Evolutionary conservation across 1,284 basidiomycete genomes (phyloP).

Genomic region (Ustilago lituana): DNA sequence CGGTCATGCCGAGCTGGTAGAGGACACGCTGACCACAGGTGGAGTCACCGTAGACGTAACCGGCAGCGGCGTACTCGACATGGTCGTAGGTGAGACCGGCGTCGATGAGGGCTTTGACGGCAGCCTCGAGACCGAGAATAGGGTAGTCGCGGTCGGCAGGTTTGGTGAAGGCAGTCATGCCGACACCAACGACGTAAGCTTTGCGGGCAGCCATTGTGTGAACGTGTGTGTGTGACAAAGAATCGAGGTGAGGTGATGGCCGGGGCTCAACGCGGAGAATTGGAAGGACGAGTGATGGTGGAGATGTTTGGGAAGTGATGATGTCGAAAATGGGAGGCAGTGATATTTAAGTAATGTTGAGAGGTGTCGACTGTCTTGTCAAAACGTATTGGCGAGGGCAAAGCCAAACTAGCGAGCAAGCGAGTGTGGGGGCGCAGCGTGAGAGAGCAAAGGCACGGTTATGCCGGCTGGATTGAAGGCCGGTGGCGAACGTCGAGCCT

Average conservation of each 20-base stretch:
- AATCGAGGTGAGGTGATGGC: neutral
- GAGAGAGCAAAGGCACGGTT: constrained; percentile 10
- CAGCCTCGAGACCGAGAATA: constrained; percentile 74
- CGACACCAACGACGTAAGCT: constrained; percentile 74
- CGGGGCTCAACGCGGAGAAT: neutral
- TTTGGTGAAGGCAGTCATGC: constrained; percentile 84
- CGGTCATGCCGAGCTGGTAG: constrained; percentile 85
- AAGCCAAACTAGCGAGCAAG: constrained; percentile 11
- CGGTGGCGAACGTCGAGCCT: no score
- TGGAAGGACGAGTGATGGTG: neutral
- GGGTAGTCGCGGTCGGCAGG: constrained; percentile 72
- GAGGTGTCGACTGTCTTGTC: neutral
- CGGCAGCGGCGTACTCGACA: constrained; percentile 80
- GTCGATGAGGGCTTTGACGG: constrained; percentile 84
- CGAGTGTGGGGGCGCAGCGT: neutral
- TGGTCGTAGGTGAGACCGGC: constrained; percentile 85
- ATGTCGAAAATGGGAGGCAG: neutral
- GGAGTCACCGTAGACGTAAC: constrained; percentile 70
- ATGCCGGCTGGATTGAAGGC: constrained; percentile 23
- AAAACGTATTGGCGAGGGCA: no score
- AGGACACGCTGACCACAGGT: constrained; percentile 83
- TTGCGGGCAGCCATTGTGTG: constrained; percentile 41
- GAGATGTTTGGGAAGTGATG: neutral
- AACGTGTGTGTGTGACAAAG: neutral
- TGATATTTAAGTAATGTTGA: constrained; percentile 19